These are phyloP conservation scores for Ganoderma sinense DNA, from an alignment of 1,284 basidiomycete genomes.

Conservation along the genomic window DNA sequence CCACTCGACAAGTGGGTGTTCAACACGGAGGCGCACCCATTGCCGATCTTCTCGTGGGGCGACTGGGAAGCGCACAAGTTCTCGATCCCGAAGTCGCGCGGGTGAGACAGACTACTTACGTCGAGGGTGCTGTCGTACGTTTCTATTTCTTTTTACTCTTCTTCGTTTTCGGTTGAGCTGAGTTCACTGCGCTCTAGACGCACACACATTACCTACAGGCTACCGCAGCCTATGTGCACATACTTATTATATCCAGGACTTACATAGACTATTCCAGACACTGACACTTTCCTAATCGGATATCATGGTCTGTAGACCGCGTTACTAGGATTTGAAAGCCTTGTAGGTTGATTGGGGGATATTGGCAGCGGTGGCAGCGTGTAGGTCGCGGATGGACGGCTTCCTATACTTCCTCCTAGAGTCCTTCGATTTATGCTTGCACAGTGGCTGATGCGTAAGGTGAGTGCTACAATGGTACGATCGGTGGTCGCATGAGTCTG, in stretches of 20 bases:
- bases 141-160: not conserved
- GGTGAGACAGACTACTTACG: not conserved
- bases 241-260: not conserved
- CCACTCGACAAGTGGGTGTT: constrained; percentile 81
- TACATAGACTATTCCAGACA: not conserved
- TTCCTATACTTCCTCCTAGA: not conserved
- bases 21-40: constrained; percentile 85
- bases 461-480: not conserved
- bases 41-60: constrained; percentile 76
- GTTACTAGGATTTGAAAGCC: not conserved
- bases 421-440: not conserved
- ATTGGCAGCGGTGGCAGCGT: too few relatives aligned
- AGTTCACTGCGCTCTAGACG: not conserved
- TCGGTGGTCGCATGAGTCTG: too few relatives aligned
- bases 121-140: not conserved
- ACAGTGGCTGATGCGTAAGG: not conserved
- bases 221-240: not conserved
- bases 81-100: constrained; percentile 12
- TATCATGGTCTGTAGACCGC: not conserved
- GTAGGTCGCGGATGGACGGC: not conserved
- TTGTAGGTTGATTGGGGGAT: not conserved
- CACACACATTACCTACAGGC: not conserved
- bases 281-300: not conserved
- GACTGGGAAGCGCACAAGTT: constrained; percentile 39
- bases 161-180: not conserved